Evolutionary conservation across 192 early-diverging fungal genomes (phyloP).

Genomic region (Gryganskiella cystojenkinii): DNA sequence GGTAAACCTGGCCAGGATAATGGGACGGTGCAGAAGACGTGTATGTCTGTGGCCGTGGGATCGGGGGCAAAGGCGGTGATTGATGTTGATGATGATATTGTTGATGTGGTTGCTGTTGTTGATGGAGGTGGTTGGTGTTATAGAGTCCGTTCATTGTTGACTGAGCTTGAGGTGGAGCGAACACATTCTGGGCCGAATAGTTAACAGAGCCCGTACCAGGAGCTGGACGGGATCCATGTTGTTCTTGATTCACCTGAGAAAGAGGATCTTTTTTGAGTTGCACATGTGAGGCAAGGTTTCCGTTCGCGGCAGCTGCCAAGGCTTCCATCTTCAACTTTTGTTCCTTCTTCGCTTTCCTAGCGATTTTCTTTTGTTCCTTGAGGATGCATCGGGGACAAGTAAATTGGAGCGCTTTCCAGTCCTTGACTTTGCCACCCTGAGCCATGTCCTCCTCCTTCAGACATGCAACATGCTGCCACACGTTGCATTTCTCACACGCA

Average conservation of each 20-base stretch:
- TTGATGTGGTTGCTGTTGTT: too few relatives aligned
- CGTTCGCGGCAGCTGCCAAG: not conserved
- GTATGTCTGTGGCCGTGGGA: too few relatives aligned
- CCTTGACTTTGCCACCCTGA: constrained; percentile 25
- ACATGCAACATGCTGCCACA: constrained; percentile 81
- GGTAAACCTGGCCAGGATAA: constrained; percentile 10
- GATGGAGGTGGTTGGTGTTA: too few relatives aligned
- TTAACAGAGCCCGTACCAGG: too few relatives aligned
- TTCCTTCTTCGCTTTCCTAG: constrained; percentile 32
- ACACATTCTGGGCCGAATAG: too few relatives aligned
- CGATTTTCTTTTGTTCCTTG: constrained; percentile 23
- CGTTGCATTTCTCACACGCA: constrained; percentile 71
- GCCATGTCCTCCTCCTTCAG: constrained; percentile 54
- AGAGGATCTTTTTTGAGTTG: too few relatives aligned
- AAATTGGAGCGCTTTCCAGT: constrained; percentile 62
- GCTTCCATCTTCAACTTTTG: constrained; percentile 32
- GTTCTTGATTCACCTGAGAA: too few relatives aligned
- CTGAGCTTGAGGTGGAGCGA: too few relatives aligned
- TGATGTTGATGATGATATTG: not conserved
- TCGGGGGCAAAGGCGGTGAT: not conserved
- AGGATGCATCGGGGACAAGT: constrained; percentile 58
- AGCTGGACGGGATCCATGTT: too few relatives aligned
- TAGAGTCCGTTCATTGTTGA: too few relatives aligned
- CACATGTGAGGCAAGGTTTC: not conserved
- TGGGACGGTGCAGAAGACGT: not conserved